A percentile compares a stretch with the other conserved stretches of the same genome.
These are phyloP conservation scores for Aspergillus sclerotiicarbonarius DNA, from an alignment of 495 filamentous ascomycete genomes.

Conservation along the genomic window DNA sequence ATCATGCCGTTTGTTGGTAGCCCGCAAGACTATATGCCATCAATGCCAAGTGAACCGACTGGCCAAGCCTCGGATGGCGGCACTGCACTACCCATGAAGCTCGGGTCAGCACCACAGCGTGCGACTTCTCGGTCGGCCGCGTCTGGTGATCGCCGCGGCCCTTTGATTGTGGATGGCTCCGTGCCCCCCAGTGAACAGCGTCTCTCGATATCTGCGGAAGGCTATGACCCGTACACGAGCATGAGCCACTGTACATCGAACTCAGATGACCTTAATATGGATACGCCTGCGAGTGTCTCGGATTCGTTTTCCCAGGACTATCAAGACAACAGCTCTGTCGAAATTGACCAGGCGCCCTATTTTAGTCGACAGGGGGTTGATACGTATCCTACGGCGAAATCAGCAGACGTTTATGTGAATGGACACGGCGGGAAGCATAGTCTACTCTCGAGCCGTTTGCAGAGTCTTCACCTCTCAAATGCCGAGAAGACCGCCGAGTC, in stretches of 20 bases:
- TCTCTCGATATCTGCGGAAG: constrained; percentile 24
- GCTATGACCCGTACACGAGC: constrained; percentile 32
- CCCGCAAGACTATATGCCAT: constrained; percentile 40
- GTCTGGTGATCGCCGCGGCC: constrained; percentile 37
- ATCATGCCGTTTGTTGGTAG: constrained; percentile 42
- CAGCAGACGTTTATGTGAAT: constrained; percentile 15
- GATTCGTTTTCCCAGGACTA: constrained; percentile 44
- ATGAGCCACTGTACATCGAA: constrained; percentile 36
- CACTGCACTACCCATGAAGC: constrained; percentile 17
- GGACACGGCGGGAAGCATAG: constrained; percentile 27
- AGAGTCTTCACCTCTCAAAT: constrained; percentile 40
- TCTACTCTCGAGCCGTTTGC: constrained; percentile 38
- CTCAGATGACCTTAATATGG: constrained; percentile 42
- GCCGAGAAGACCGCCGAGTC: constrained; percentile 32
- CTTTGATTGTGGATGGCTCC: constrained; percentile 47
- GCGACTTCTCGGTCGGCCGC: constrained; percentile 25
- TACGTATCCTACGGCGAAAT: constrained; percentile 19
- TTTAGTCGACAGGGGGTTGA: constrained; percentile 32
- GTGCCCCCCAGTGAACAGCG: constrained; percentile 39
- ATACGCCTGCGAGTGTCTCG: constrained; percentile 42
- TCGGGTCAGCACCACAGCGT: constrained; percentile 20
- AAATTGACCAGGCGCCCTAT: constrained; percentile 33
- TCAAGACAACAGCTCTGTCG: constrained; percentile 37
- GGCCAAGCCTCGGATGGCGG: constrained; percentile 24
- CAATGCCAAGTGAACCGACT: constrained; percentile 29